Evolutionary conservation across 768 basidiomycete species (phyloP), one percentile per base, ranked within the genome.

Genomic region (Nidula microcarpa): DNA sequence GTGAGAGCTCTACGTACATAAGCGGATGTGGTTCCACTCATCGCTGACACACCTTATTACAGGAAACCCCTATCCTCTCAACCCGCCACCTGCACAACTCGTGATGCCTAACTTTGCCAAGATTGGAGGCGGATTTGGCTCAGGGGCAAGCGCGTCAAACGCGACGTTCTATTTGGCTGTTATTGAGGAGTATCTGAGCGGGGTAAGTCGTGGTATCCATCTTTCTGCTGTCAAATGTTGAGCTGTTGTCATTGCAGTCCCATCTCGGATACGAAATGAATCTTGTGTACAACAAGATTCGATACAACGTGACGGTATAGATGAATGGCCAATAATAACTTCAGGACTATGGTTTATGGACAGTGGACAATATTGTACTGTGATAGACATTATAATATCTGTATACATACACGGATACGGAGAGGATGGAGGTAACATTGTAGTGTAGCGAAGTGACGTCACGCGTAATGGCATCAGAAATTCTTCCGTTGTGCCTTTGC

Each of bases 21-120:
- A 49, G 13, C 16, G 16, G 23, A 18, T 9, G 4, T 2, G 39
- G 2, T 11, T 11, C 3, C 16, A 5, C 30, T 18, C 34, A 48
- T 32, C 18, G 14, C 10, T 13, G 4, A 13, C 23, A 43, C 35
- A 16, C 9, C 18, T 50, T 11, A 30, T 30, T 30, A 3, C 50
- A 77, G 75, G 70, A 36, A 74, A 77, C 37, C 75, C 77, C 11
- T 64, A 68, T 56, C 66, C 76, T 7, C 57, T 49, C 17, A 72
- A 77, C 50, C 70, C 66, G 14, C 60, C 72, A 4, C 78, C 78
- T 2, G 41, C 67, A 0, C 56, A 68, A 43, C 65, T 77, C 23
- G 67, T 62, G 13, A 77, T 79, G 77, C 78, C 78, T 11, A 65
- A 79, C 65, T 76, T 80, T 55, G 68, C 74, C 2, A 63, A 66